Evolutionary conservation across 176 grass and related monocot species (phyloP).

Genomic region (Juncus effusus): DNA sequence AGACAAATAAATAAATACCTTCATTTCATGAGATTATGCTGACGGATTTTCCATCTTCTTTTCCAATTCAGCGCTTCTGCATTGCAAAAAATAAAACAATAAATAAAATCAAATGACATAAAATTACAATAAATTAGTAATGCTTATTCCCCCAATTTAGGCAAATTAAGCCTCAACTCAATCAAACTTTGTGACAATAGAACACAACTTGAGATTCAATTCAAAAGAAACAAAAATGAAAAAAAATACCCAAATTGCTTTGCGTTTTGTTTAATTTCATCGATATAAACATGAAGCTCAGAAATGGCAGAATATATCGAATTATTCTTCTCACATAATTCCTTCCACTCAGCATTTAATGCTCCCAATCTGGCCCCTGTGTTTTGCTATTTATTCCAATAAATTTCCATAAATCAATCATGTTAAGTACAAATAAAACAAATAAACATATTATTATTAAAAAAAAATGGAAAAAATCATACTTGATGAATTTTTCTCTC

Average conservation of each 20-base stretch:
- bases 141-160: too few relatives aligned
- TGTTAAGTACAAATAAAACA: slow-evolving; percentile 17
- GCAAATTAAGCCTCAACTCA: too few relatives aligned
- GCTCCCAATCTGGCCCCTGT: slow-evolving; percentile 70
- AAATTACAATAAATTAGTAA: background rate
- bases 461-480: background rate
- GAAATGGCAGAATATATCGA: slow-evolving; percentile 74
- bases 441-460: slow-evolving; percentile 9
- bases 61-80: slow-evolving; percentile 60
- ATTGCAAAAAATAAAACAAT: background rate
- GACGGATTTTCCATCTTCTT: slow-evolving; percentile 30
- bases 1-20: slow-evolving; percentile 38
- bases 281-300: slow-evolving; percentile 66
- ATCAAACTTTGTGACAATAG: too few relatives aligned
- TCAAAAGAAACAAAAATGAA: background rate
- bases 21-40: slow-evolving; percentile 25
- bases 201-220: too few relatives aligned
- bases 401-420: slow-evolving; percentile 20
- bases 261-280: slow-evolving; percentile 61
- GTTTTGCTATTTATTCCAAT: slow-evolving; percentile 66
- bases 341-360: slow-evolving; percentile 78
- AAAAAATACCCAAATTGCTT: slow-evolving; percentile 50
- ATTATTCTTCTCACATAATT: slow-evolving; percentile 85
- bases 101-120: background rate
- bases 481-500: slow-evolving; percentile 99